Conservation (phyloP, 108 stramenopile species). For the Pseudonitzschia multiseries region DNA sequence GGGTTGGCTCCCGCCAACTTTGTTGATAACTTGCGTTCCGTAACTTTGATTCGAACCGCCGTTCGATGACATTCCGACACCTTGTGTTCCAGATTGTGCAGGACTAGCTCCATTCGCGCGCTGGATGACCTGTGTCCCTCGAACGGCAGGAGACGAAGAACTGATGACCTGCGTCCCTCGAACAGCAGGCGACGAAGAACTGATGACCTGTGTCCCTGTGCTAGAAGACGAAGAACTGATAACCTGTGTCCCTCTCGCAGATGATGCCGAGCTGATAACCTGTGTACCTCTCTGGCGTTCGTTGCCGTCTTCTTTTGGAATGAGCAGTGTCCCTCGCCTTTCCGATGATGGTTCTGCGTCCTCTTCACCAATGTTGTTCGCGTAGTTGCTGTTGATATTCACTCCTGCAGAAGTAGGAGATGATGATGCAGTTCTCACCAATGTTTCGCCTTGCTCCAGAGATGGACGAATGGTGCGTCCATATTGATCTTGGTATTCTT, state of each 20-base stretch:
- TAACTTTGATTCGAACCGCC: neutral
- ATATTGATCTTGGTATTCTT: conserved; percentile 8
- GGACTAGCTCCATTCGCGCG: neutral
- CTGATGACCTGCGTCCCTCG: no score
- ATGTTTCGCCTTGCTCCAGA: neutral
- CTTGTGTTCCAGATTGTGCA: neutral
- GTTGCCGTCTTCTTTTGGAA: neutral
- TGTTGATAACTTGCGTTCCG: neutral
- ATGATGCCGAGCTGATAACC: neutral
- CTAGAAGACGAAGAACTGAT: neutral
- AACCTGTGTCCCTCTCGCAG: neutral
- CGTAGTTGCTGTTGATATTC: conserved; percentile 7
- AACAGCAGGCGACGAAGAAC: neutral
- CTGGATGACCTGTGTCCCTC: conserved; percentile 25
- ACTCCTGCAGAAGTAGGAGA: neutral
- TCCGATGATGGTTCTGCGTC: neutral
- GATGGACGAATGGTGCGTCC: conserved; percentile 12
- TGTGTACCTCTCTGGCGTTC: conserved; percentile 1
- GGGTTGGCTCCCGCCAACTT: neutral
- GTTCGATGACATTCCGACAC: conserved; percentile 9
- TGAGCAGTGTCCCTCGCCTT: neutral
- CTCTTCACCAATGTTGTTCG: neutral
- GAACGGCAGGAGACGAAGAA: no score
- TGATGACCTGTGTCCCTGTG: conserved; percentile 6
- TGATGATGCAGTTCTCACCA: neutral